phyloP scores from a whole-genome alignment of 495 filamentous ascomycete genomes.

The Usnea hakonensis region DNA sequence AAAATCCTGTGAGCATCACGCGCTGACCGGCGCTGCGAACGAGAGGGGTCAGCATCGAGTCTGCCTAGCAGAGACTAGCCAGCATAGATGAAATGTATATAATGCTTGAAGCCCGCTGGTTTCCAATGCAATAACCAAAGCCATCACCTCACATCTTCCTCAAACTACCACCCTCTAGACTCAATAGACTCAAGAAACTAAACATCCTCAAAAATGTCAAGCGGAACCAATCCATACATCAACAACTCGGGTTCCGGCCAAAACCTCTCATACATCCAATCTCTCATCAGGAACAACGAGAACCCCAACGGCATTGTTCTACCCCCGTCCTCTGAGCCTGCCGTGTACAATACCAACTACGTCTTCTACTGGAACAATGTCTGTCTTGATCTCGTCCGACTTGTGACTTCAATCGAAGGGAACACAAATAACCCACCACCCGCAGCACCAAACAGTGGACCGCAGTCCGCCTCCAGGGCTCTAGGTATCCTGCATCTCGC shows the following conservation, averaged over 20 bases:
- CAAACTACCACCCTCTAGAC: not conserved
- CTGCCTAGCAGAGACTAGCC: too few species aligned
- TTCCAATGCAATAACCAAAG: not conserved
- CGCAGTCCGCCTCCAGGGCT: constrained; percentile 14
- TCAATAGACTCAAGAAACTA: not conserved
- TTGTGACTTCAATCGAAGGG: constrained; percentile 23
- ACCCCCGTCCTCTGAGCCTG: constrained; percentile 21
- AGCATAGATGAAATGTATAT: not conserved
- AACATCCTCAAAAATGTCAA: not conserved
- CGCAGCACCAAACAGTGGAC: not conserved
- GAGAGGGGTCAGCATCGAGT: not conserved
- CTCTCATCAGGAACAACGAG: not conserved
- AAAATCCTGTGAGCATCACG: not conserved
- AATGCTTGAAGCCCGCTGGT: not conserved
- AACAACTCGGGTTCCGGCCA: not conserved
- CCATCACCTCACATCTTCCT: not conserved
- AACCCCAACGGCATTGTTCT: constrained; percentile 11
- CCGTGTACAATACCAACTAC: constrained; percentile 27
- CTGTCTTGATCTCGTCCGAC: constrained; percentile 26
- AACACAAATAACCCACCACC: constrained; percentile 23
- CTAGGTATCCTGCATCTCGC: constrained; percentile 31
- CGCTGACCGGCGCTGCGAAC: not conserved
- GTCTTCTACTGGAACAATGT: constrained; percentile 31
- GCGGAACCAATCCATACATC: not conserved
- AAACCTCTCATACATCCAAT: not conserved